Evolutionary conservation across 169 alveolate species (phyloP).

Genomic region (Sarcocystis neurona): DNA sequence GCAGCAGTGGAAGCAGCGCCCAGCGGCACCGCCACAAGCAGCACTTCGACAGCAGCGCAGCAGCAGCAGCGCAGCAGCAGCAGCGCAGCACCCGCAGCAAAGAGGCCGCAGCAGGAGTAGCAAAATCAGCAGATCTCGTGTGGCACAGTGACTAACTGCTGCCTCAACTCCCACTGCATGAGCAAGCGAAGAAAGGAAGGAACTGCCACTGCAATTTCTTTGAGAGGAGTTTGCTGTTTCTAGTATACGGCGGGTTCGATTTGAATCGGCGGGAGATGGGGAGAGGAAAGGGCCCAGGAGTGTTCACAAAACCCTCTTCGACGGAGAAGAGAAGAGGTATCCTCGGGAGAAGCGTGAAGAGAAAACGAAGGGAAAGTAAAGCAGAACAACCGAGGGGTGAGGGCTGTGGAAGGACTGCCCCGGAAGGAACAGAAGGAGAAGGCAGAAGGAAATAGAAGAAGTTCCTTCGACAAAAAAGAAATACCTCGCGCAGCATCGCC

Average conservation of each 20-base stretch:
- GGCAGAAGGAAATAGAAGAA: not conserved
- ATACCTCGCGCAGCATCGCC: conserved; percentile 46
- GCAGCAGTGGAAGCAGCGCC: not conserved
- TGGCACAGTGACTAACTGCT: not conserved
- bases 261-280: no score
- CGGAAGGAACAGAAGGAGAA: not conserved
- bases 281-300: no score
- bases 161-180: not conserved
- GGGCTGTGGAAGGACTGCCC: not conserved
- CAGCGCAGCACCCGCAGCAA: not conserved
- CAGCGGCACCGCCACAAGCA: not conserved
- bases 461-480: not conserved
- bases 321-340: no score
- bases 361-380: not conserved
- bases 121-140: not conserved
- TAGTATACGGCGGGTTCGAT: no score
- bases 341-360: not conserved
- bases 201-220: no score
- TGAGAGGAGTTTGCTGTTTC: no score
- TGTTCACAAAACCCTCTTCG: no score
- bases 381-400: not conserved
- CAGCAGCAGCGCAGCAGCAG: not conserved
- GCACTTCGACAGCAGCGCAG: not conserved
- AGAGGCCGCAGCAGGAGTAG: not conserved
- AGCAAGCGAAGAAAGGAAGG: no score